Evolutionary conservation across 2,329 filamentous ascomycete genomes (phyloP), one percentile per base, ranked within the genome.

Genomic region (Ophiostoma angusticollis): DNA sequence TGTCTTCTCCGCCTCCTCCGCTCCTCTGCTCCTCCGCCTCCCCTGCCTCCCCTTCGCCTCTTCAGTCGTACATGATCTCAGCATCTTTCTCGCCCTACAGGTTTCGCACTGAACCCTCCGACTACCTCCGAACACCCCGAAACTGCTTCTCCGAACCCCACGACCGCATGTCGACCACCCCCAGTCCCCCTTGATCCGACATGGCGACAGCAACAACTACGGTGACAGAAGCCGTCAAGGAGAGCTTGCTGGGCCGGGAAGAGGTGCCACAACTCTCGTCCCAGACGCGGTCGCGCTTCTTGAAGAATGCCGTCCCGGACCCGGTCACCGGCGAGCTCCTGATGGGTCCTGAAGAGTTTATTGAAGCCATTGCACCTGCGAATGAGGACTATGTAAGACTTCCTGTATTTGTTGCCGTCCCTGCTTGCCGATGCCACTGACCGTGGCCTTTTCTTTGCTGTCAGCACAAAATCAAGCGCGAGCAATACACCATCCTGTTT

Each of bases 381-480:
- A 70, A 77, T 43, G 85, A 94, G 61, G 86, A 96, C 65, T 96
- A 91, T 63, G 89, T 95, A 66, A 76, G 83, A 8, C 31, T 3
- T 19, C 19, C 12, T 19, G 16, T 31, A 7, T 31, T 9, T 17
- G 4, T 17, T 6, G 9, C 5, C 16, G 16, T 21, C 17, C 17
- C 30, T 31, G 3, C 9, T 17, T 9, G 4, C 17, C 14, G 16
- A 7, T 11, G 5, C 30, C 6, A 13, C 19, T 22, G 19, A 23
- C 31, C 31, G 6, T 19, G 13, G 12, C 22, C 14, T 9, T 9
- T 27, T 33, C 49, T 55, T n/a, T n/a, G n/a, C n/a, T n/a, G n/a
- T n/a, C n/a, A 96, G 89, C 87, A 94, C 69, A 98, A 98, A 63
- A 96, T 98, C 67, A 84, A 86, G 64, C 80, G 89, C 50, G 83